Evolutionary conservation across 805 yeast species (phyloP).

Genomic region (Candida golubevii): DNA sequence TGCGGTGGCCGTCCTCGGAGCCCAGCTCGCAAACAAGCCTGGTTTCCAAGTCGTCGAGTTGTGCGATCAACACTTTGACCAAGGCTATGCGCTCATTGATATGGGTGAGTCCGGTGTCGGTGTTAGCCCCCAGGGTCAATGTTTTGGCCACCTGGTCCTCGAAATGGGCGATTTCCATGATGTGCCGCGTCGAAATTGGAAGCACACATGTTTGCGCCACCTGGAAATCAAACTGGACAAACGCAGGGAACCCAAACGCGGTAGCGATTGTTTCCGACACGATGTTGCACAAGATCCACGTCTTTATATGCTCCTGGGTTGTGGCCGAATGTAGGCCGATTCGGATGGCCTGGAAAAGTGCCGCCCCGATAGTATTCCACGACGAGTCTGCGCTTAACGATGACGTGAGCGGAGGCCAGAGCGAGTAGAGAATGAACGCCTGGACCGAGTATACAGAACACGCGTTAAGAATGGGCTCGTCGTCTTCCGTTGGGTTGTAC

Average conservation of each 20-base stretch:
- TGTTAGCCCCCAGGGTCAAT: conserved; percentile 64
- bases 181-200: conserved; percentile 61
- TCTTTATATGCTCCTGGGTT: conserved; percentile 72
- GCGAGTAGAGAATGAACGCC: conserved; percentile 80
- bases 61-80: conserved; percentile 62
- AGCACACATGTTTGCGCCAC: conserved; percentile 44
- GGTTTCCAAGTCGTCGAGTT: conserved; percentile 73
- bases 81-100: conserved; percentile 72
- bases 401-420: conserved; percentile 96
- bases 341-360: conserved; percentile 86
- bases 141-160: conserved; percentile 83
- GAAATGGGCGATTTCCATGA: conserved; percentile 79
- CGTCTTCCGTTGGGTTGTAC: conserved; percentile 71
- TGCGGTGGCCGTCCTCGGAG: conserved; percentile 58
- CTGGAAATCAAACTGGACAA: conserved; percentile 73
- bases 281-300: conserved; percentile 92
- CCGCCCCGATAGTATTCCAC: conserved; percentile 93
- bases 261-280: conserved; percentile 89
- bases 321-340: conserved; percentile 78
- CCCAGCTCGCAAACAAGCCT: conserved; percentile 37
- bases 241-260: conserved; percentile 92
- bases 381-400: conserved; percentile 93
- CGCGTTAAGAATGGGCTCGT: conserved; percentile 79
- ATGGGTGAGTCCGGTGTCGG: conserved; percentile 60
- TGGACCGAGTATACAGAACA: conserved; percentile 93